Percentiles rank a stretch among this genome's conserved stretches.
phyloP scores from a whole-genome alignment of 768 basidiomycete species.

The Pleurotus giganteus region DNA sequence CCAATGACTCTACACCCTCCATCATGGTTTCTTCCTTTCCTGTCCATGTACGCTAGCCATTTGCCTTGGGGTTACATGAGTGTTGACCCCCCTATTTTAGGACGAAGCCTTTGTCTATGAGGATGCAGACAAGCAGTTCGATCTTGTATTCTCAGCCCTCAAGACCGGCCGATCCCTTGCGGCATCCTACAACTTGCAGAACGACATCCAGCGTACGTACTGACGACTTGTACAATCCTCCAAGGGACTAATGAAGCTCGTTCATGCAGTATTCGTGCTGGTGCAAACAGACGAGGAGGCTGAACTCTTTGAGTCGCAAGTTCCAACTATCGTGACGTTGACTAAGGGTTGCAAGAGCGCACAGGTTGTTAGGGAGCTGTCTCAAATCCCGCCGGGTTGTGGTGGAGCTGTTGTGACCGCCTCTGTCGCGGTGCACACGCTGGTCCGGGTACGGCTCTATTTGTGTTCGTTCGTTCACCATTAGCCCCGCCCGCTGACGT shows the following conservation, averaged over 20 bases:
- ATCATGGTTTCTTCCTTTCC: constrained; percentile 93
- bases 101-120: constrained; percentile 58
- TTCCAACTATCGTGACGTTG: too few species aligned
- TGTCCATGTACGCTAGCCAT: constrained; percentile 52
- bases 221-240: too few species aligned
- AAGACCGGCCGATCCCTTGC: constrained; percentile 82
- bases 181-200: constrained; percentile 86
- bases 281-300: constrained; percentile 62
- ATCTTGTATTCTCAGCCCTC: constrained; percentile 77
- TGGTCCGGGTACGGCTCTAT: constrained; percentile 68
- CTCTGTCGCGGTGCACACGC: constrained; percentile 73
- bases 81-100: constrained; percentile 32
- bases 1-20: constrained; percentile 77
- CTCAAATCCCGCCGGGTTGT: constrained; percentile 84
- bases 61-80: not conserved
- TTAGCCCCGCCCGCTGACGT: not conserved
- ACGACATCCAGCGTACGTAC: constrained; percentile 72
- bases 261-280: constrained; percentile 71
- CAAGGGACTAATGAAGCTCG: too few species aligned
- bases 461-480: too few species aligned
- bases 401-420: constrained; percentile 79
- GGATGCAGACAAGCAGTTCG: constrained; percentile 82
- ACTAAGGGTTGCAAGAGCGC: constrained; percentile 87
- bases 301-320: too few species aligned
- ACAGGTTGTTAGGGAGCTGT: constrained; percentile 58